These are phyloP conservation scores for Fusarium sp. DNA, from an alignment of 2,329 filamentous ascomycete species.

Conservation along the genomic window DNA sequence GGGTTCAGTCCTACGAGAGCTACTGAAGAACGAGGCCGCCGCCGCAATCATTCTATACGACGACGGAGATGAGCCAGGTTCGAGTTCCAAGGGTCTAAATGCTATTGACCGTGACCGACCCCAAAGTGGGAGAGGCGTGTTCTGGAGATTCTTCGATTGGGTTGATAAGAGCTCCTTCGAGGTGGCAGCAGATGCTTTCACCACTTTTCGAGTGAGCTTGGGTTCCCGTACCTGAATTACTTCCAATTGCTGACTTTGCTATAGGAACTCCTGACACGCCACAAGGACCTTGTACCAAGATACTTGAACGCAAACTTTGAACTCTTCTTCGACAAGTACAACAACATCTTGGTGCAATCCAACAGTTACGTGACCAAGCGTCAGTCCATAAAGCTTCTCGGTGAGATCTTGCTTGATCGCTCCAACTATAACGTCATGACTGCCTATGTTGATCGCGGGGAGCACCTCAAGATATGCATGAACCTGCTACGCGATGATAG, in stretches of 20 bases:
- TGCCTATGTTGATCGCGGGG: slow-evolving; percentile 91
- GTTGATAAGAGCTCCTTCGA: slow-evolving; percentile 97
- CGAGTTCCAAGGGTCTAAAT: slow-evolving; percentile 79
- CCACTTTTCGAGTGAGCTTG: slow-evolving; percentile 84
- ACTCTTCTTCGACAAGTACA: slow-evolving; percentile 92
- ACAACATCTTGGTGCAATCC: slow-evolving; percentile 86
- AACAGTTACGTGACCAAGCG: slow-evolving; percentile 98
- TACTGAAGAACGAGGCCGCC: slow-evolving; percentile 89
- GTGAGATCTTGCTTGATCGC: slow-evolving; percentile 92
- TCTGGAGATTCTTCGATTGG: slow-evolving; percentile 98
- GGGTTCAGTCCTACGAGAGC: slow-evolving; percentile 88
- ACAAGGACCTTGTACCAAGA: slow-evolving; percentile 89
- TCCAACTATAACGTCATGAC: slow-evolving; percentile 99
- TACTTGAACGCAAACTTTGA: slow-evolving; percentile 93
- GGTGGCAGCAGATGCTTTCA: slow-evolving; percentile 96
- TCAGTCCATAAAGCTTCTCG: slow-evolving; percentile 96
- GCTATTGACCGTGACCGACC: slow-evolving; percentile 80
- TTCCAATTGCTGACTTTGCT: slow-evolving; percentile 15
- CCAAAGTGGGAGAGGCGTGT: slow-evolving; percentile 85
- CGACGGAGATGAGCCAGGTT: slow-evolving; percentile 78
- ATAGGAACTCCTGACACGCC: slow-evolving; percentile 91
- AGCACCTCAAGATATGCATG: slow-evolving; percentile 99
- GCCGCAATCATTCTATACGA: slow-evolving; percentile 94
- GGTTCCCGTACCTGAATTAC: neutral
- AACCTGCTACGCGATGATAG: slow-evolving; percentile 94